These are phyloP conservation scores for Candida stauntonica DNA, from an alignment of 805 yeast species.

Conservation along the genomic window DNA sequence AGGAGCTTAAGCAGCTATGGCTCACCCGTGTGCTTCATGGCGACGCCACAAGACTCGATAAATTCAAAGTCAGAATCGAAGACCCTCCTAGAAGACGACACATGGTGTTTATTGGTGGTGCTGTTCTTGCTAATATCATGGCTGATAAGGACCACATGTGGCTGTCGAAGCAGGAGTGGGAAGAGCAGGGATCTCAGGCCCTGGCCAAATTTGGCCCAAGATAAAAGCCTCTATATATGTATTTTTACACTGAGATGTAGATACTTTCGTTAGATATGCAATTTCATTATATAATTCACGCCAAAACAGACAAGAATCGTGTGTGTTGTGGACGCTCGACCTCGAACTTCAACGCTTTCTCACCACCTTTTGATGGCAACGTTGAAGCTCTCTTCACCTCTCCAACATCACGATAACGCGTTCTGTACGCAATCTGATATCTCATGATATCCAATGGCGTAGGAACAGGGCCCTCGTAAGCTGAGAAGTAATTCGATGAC, in stretches of 20 bases:
- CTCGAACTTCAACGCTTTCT: constrained; percentile 5
- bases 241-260: background rate
- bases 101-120: constrained; percentile 98
- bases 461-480: constrained; percentile 7
- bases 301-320: constrained; percentile 15
- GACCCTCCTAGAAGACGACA: constrained; percentile 99
- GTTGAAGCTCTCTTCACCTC: constrained; percentile 21
- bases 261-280: constrained; percentile 2
- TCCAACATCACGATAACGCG: constrained; percentile 6
- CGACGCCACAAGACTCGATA: constrained; percentile 79
- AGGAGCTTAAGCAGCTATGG: constrained; percentile 96
- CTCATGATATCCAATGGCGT: constrained; percentile 11
- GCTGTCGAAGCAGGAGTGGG: constrained; percentile 96
- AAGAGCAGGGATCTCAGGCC: constrained; percentile 87
- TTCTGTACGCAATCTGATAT: constrained; percentile 14
- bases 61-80: constrained; percentile 94
- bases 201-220: constrained; percentile 90
- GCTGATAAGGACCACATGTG: constrained; percentile 98
- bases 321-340: constrained; percentile 4
- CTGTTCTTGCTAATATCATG: constrained; percentile 96
- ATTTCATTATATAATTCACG: constrained; percentile 1
- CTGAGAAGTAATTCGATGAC: constrained; percentile 13
- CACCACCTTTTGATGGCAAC: constrained; percentile 9
- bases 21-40: constrained; percentile 80
- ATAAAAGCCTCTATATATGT: constrained; percentile 29